A percentile compares a stretch with the other conserved stretches of the same genome.
phyloP scores from a whole-genome alignment of 1,284 basidiomycete species.

The Chalciporus sp. region DNA sequence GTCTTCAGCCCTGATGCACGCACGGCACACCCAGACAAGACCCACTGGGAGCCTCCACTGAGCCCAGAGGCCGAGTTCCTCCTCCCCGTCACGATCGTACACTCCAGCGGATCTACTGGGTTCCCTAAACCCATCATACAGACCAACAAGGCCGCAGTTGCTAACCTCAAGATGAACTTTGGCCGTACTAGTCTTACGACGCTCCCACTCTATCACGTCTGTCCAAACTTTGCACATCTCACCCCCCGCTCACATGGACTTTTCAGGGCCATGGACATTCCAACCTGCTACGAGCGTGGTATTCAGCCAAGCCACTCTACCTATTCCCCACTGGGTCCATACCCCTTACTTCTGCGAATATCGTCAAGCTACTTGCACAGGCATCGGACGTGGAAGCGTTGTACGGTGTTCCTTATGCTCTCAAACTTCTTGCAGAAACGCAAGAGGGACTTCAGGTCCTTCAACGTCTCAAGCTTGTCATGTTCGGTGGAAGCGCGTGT shows the following conservation, averaged over 20 bases:
- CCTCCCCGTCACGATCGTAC: constrained; percentile 55
- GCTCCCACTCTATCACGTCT: constrained; percentile 47
- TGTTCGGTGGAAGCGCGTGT: constrained; percentile 47
- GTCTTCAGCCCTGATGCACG: constrained; percentile 24
- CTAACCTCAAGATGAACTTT: constrained; percentile 44
- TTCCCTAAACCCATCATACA: constrained; percentile 48
- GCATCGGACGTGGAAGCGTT: constrained; percentile 21
- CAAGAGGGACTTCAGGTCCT: constrained; percentile 51
- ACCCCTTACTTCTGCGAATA: constrained; percentile 53
- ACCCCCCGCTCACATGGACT: constrained; percentile 1
- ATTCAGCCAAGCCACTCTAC: constrained; percentile 46
- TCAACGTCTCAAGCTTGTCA: constrained; percentile 51
- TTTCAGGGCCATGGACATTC: constrained; percentile 21
- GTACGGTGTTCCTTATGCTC: constrained; percentile 22
- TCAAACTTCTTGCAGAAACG: constrained; percentile 52
- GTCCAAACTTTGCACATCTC: constrained; percentile 14
- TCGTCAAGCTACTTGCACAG: constrained; percentile 36
- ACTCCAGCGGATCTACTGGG: constrained; percentile 58
- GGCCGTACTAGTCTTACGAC: constrained; percentile 46
- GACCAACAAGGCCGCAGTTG: constrained; percentile 42
- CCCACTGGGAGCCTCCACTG: constrained; percentile 39
- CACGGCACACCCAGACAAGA: constrained; percentile 36
- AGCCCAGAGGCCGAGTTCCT: constrained; percentile 46
- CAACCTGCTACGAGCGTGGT: constrained; percentile 39
- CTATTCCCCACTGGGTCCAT: constrained; percentile 53